Evolutionary conservation across 2,329 filamentous ascomycete genomes (phyloP), one percentile per base, ranked within the genome.

Genomic region (Plenodomus biglobosus): DNA sequence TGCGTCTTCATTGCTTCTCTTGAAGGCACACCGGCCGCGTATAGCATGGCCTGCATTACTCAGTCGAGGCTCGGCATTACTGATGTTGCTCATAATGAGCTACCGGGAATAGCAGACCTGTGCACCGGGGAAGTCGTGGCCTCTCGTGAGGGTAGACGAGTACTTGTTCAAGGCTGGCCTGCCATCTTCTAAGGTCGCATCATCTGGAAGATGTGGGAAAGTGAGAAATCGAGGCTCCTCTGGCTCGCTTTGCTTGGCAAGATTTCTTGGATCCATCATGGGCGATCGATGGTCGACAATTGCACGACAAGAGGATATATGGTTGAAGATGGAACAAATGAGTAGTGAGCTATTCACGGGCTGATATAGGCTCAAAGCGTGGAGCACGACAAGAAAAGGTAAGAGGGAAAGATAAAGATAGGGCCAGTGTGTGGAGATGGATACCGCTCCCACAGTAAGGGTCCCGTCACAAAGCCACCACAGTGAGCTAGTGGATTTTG

Each of bases 71-170:
- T 52, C 38, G 58, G 50, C 38, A 45, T 32, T 38, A 35, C 18
- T 38, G 19, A 34, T 13, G 21, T 34, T 20, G 24, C 19, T 41
- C 21, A 13, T 17, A 35, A 36, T 44, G 32, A 35, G 11, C 16
- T 11, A 24, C 22, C 15, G 11, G 40, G 19, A 22, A 32, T 27
- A 27, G 46, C 72, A 49, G 72, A 89, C 90, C 81, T 95, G 90
- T 39, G 92, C 91, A 21, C 90, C 92, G 1, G 92, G 92, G 64
- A 89, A 95, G 72, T 96, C 90, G 85, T 96, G 90, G 46, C 81
- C 88, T 47, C 82, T 84, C 10, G 92, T 97, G 51, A 96, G 75
- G 38, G 83, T 85, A 16, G 89, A 84, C 3, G 91, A 96, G 82
- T 89, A 95, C 52, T 88, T 85, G 75, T 97, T 97, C 56, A 97